Base-by-base conservation (phyloP, 371 early-diverging fungal species). In the Choanephora cucurbitarum region DNA sequence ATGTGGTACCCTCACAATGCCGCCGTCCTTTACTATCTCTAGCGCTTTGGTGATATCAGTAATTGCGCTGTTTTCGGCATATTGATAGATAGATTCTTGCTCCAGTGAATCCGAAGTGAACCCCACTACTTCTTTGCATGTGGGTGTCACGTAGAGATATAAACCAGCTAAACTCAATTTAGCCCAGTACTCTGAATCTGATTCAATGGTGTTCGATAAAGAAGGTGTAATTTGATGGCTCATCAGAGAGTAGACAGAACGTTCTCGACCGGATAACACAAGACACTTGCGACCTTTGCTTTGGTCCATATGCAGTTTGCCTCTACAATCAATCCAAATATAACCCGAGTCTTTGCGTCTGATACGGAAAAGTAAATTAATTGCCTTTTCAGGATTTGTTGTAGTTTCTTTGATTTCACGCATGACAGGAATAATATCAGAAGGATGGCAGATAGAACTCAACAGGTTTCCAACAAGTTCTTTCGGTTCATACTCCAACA, bases 391-490 rank as follows among this genome's bases (percentile, higher is more conserved):
- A 43, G 64, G 19, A 58, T 55, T 42, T 15, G 50, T 28, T 13
- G 74, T 52, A 1, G 72, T 58, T 18, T 76, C 74, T 53, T 79
- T 79, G 17, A 87, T 62, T 55, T 86, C 85, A 19, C 85, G 70
- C 76, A 87, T 82, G n/a, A 82, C 82, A 10, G 79, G 68, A 19
- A 85, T 70, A 57, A 82, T 66, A 56, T 87, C 88, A 3, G 81
- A 82, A 21, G 85, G 83, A 55, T 87, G 88, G 28, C 82, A 77
- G 53, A 84, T 77, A 10, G 79, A 77, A 24, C 73, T 69, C 34
- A 87, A 57, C 7, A 72, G 58, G 10, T 67, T 69, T 11, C 85
- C 85, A 28, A 83, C 23, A 15, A 87, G 56, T 23, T 85, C 85
- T 10, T 70, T 64, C 9, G 75, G 65, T 15, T 71, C 65, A 52